A percentile compares a stretch with the other conserved stretches of the same genome.
Conservation (phyloP, 805 yeast species). For the Starmerella sirachaensis region DNA sequence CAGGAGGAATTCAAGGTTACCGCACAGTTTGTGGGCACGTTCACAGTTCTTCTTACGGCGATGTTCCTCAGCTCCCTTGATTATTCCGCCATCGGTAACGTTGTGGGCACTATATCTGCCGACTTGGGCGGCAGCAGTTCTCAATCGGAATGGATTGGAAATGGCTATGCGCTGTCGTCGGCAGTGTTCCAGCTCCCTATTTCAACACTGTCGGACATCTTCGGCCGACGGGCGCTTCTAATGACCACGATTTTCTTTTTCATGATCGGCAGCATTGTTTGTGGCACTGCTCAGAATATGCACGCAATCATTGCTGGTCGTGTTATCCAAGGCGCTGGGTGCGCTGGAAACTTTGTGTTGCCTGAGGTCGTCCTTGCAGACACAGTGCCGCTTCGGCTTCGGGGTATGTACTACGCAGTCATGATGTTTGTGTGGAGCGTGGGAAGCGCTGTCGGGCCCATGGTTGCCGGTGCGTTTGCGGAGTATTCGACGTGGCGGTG, state of each 20-base stretch:
- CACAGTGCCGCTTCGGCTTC: constrained; percentile 34
- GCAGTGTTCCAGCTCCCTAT: constrained; percentile 21
- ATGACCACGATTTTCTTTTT: constrained; percentile 41
- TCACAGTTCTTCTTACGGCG: constrained; percentile 6
- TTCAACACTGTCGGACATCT: constrained; percentile 22
- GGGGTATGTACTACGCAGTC: constrained; percentile 26
- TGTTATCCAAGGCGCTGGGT: constrained; percentile 59
- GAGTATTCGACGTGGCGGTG: constrained; percentile 57
- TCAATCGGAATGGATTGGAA: constrained; percentile 26
- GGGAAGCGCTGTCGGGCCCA: constrained; percentile 38
- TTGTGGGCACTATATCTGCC: constrained; percentile 15
- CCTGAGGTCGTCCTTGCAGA: constrained; percentile 48
- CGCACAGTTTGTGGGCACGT: background rate
- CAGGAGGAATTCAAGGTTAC: constrained; percentile 14
- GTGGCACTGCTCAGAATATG: constrained; percentile 45
- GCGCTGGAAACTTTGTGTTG: constrained; percentile 52
- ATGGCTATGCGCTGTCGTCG: constrained; percentile 24
- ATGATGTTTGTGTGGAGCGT: constrained; percentile 26
- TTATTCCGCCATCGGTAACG: constrained; percentile 20
- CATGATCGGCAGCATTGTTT: constrained; percentile 49
- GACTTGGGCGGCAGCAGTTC: constrained; percentile 23
- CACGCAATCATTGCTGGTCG: constrained; percentile 57
- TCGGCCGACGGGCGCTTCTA: constrained; percentile 38
- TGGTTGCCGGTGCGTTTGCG: constrained; percentile 56
- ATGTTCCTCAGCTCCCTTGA: constrained; percentile 16